Evolutionary conservation across 495 filamentous ascomycete species (phyloP), one percentile per base, ranked within the genome.

Genomic region (Podospora conica): DNA sequence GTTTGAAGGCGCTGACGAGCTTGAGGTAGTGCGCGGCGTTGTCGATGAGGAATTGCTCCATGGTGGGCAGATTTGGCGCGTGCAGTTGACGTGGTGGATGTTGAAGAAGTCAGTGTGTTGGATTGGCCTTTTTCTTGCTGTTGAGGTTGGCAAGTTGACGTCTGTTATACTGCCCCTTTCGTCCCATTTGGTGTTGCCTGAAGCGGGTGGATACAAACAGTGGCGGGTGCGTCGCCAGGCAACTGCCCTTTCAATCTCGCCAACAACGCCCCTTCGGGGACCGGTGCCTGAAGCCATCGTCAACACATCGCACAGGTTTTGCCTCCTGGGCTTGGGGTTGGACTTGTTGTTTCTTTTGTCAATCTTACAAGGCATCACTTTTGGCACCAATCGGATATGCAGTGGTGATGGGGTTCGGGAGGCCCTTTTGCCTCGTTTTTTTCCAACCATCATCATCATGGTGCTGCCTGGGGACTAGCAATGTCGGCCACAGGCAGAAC

Each of bases 41-140:
- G 24, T 69, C 66, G 53, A 73, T 54, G 21, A 71, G 40, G 24
- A 71, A 73, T 55, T 73, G 60, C 27, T 73, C 71, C 67, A 68
- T 69, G 18, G 23, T 61, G 40, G 40, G 40, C 40, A 18, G 15
- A 48, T 48, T 48, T 48, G 15, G 40, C 2, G 40, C 2, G 15
- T 10, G 33, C n/a, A 18, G 40, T 48, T 48, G 40, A 48, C 9
- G 40, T 0, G 15, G 18, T n/a, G 15, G 15, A 0, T 48, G 18
- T 48, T n/a, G 0, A 6, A 7, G 18, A 31, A n/a, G n/a, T n/a
- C n/a, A n/a, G n/a, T n/a, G n/a, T 31, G 6, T 8, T n/a, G 18
- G 18, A 1, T 48, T 48, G 40, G 40, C n/a, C 15, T 48, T 9
- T n/a, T 48, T 48, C n/a, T 2, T 2, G 15, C 1, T n/a, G 18